These are phyloP conservation scores for Mrakia blollopis DNA, from an alignment of 768 basidiomycete genomes.

Conservation along the genomic window DNA sequence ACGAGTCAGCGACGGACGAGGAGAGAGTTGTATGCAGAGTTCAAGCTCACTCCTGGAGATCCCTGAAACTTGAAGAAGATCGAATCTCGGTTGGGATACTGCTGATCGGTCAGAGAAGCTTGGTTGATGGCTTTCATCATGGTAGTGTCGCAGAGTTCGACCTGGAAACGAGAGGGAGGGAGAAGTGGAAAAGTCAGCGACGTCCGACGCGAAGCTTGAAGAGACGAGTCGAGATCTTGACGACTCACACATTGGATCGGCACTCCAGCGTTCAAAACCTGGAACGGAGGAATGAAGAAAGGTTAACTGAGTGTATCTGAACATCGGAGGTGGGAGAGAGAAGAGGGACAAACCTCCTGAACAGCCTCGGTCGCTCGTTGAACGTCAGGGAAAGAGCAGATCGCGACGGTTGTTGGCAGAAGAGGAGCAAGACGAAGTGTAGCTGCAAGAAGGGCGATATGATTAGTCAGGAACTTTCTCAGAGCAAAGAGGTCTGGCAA, in stretches of 20 bases:
- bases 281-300: no score
- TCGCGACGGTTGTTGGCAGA: conserved; percentile 76
- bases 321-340: no score
- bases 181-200: neutral
- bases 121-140: conserved; percentile 35
- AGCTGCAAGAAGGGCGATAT: no score
- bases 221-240: conserved; percentile 40
- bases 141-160: conserved; percentile 31
- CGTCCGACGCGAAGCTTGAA: conserved; percentile 60
- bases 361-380: conserved; percentile 73
- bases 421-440: conserved; percentile 73
- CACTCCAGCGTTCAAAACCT: conserved; percentile 14
- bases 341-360: no score
- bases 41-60: conserved; percentile 13
- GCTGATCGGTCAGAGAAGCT: conserved; percentile 35
- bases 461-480: no score
- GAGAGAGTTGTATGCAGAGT: neutral
- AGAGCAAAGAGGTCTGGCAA: no score
- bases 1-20: neutral
- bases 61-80: conserved; percentile 93
- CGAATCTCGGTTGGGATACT: conserved; percentile 66
- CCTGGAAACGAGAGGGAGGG: neutral
- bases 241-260: conserved; percentile 27
- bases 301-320: no score
- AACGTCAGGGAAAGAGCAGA: conserved; percentile 79